Conservation (phyloP, 257 asterid species). For the Ehretia macrophylla region DNA sequence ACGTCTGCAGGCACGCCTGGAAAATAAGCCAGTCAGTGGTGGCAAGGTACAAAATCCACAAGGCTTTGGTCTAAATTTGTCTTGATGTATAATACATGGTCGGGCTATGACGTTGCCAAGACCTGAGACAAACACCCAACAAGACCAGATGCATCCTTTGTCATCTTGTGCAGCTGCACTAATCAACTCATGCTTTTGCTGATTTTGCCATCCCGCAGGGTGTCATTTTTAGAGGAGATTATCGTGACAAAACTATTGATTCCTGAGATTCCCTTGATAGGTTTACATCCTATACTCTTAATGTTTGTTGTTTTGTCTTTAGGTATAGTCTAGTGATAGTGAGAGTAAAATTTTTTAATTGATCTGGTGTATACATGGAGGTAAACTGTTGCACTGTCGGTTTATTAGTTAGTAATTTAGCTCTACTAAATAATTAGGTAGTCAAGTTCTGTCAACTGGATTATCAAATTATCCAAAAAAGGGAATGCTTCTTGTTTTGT, state of each 20-base stretch:
- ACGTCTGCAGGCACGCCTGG: constrained; percentile 58
- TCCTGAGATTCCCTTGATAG: not conserved
- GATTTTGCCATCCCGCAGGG: no score
- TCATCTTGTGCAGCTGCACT: constrained; percentile 18
- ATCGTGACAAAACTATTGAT: constrained; percentile 1
- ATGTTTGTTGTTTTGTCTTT: no score
- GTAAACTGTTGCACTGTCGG: no score
- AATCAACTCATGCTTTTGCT: constrained; percentile 4
- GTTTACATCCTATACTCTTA: no score
- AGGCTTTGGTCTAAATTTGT: constrained; percentile 12
- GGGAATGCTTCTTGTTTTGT: no score
- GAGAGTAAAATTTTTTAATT: no score
- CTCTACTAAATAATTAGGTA: no score
- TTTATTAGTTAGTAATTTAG: no score
- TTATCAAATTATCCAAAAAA: no score
- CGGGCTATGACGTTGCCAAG: constrained; percentile 59
- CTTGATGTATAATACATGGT: constrained; percentile 34
- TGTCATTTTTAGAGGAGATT: not conserved
- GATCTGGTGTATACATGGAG: no score
- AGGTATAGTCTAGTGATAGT: no score
- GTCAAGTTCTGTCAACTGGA: no score
- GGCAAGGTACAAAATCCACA: constrained; percentile 15
- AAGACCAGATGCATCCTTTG: constrained; percentile 15
- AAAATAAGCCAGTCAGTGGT: constrained; percentile 9
- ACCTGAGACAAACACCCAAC: constrained; percentile 22